These are phyloP conservation scores for Plasmodium gallinaceum DNA, from an alignment of 169 alveolate genomes.

Conservation along the genomic window DNA sequence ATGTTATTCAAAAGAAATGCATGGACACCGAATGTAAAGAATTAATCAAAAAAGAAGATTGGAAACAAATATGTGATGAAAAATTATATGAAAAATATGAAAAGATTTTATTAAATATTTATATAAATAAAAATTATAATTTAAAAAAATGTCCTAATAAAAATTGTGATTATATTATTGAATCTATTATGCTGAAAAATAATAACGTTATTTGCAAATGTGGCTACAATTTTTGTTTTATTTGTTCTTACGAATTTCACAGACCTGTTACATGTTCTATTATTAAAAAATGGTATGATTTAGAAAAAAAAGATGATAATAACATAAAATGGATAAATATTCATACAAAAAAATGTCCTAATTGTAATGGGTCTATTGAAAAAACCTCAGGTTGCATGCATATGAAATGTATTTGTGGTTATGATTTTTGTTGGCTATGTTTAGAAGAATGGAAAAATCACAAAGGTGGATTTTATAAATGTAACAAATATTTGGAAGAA, in stretches of 20 bases:
- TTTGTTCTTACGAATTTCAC: slow-evolving; percentile 29
- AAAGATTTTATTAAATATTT: slow-evolving; percentile 12
- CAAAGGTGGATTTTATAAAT: slow-evolving; percentile 68
- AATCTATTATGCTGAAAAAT: slow-evolving; percentile 24
- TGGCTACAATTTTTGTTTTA: slow-evolving; percentile 49
- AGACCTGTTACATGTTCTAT: slow-evolving; percentile 39
- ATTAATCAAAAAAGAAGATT: slow-evolving; percentile 26
- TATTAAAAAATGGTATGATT: slow-evolving; percentile 40
- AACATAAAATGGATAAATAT: slow-evolving; percentile 36
- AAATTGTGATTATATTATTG: slow-evolving; percentile 21
- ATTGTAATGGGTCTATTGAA: slow-evolving; percentile 48
- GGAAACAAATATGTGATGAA: slow-evolving; percentile 28
- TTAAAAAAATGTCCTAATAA: slow-evolving; percentile 45
- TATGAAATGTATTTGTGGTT: slow-evolving; percentile 60
- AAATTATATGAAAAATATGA: slow-evolving; percentile 15
- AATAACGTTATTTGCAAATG: slow-evolving; percentile 38
- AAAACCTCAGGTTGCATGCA: slow-evolving; percentile 69
- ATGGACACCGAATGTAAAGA: slow-evolving; percentile 21
- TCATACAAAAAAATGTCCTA: slow-evolving; percentile 51
- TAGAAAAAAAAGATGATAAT: slow-evolving; percentile 31
- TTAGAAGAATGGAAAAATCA: slow-evolving; percentile 38
- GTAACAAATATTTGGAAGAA: slow-evolving; percentile 40
- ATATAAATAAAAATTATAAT: slow-evolving; percentile 16
- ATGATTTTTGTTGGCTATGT: slow-evolving; percentile 61
- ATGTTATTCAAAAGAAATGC: slow-evolving; percentile 32